phyloP scores from a whole-genome alignment of 2,329 filamentous ascomycete species.

The Cytospora schulzeri region DNA sequence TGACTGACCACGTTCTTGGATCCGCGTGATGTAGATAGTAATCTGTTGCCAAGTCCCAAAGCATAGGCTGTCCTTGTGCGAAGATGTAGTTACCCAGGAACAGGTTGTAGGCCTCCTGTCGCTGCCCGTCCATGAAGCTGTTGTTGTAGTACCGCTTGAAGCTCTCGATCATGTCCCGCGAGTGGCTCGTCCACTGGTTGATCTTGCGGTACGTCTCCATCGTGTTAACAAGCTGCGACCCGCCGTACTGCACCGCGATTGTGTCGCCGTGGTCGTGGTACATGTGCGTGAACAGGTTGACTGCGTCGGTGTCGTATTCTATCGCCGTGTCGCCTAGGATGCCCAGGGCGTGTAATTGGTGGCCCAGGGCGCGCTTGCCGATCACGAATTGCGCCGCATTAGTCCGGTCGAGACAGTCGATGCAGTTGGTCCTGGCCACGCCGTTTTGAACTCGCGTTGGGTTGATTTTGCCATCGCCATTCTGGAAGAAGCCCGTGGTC shows the following conservation, averaged over 20 bases:
- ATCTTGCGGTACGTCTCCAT: constrained; percentile 99
- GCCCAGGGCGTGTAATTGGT: constrained; percentile 89
- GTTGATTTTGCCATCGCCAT: constrained; percentile 72
- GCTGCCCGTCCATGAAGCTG: constrained; percentile 90
- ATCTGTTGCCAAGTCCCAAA: constrained; percentile 94
- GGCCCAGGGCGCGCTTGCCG: constrained; percentile 87
- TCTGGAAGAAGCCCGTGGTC: constrained; percentile 92
- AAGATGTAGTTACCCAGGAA: constrained; percentile 97
- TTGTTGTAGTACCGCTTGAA: constrained; percentile 99
- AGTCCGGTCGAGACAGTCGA: constrained; percentile 94
- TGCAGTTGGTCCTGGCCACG: constrained; percentile 93
- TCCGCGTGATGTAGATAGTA: constrained; percentile 94
- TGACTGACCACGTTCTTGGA: constrained; percentile 71
- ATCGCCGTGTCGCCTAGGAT: constrained; percentile 76
- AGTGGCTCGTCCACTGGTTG: constrained; percentile 98
- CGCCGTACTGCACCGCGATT: constrained; percentile 96
- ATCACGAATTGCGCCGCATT: constrained; percentile 98
- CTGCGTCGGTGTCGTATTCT: constrained; percentile 92
- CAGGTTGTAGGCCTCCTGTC: constrained; percentile 96
- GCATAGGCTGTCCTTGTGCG: constrained; percentile 82
- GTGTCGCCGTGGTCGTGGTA: constrained; percentile 97
- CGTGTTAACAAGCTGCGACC: constrained; percentile 95
- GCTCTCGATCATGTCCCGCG: constrained; percentile 97
- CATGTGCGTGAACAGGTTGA: constrained; percentile 97
- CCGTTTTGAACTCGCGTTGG: constrained; percentile 81